phyloP scores from a whole-genome alignment of 78 protist species.

The Dictyostelium capitatum region DNA sequence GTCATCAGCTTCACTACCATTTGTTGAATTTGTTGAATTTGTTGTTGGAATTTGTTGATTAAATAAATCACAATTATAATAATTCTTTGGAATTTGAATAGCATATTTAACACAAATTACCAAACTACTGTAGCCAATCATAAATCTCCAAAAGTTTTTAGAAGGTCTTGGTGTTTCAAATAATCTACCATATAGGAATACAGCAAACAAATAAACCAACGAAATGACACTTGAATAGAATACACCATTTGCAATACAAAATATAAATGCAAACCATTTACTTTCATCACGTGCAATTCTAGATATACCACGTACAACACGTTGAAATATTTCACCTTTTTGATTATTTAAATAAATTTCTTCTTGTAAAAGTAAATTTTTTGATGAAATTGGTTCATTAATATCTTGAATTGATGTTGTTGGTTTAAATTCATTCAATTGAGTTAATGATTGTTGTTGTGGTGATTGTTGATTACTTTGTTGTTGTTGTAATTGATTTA shows the following conservation, averaged over 20 bases:
- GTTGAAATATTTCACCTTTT: slow-evolving; percentile 12
- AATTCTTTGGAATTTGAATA: slow-evolving; percentile 29
- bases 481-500: not conserved
- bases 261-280: slow-evolving; percentile 66
- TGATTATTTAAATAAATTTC: not conserved
- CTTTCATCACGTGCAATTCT: slow-evolving; percentile 67
- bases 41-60: not conserved
- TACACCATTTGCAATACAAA: slow-evolving; percentile 42
- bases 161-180: slow-evolving; percentile 74
- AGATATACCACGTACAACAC: slow-evolving; percentile 40
- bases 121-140: slow-evolving; percentile 53
- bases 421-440: not conserved
- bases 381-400: not conserved
- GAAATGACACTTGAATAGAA: slow-evolving; percentile 38
- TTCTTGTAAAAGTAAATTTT: not conserved
- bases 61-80: slow-evolving; percentile 1
- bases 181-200: slow-evolving; percentile 51
- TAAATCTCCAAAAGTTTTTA: slow-evolving; percentile 66
- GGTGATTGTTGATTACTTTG: not conserved
- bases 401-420: not conserved
- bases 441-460: not conserved
- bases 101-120: slow-evolving; percentile 41
- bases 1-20: not conserved
- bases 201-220: slow-evolving; percentile 28
- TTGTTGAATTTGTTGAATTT: not conserved